Evolutionary conservation across 441 rosid genomes (phyloP), one percentile per base, ranked within the genome.

Genomic region (Adansonia madagascariensis): DNA sequence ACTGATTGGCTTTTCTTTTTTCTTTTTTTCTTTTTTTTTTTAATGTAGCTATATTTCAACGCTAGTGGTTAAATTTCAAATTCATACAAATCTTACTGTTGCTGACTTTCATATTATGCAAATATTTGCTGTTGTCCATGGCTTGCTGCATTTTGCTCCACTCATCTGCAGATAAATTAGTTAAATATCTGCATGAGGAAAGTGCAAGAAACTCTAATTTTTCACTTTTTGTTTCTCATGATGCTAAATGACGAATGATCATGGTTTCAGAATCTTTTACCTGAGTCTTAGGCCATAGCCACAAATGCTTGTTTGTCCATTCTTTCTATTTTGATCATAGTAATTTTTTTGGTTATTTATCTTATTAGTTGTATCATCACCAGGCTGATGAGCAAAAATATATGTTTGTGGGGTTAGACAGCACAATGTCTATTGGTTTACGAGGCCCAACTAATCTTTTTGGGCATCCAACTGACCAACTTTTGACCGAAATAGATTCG

Each of bases 361-460:
- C 81, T 83, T 66, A 79, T 22, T 52, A 18, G 73, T 81, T 82
- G 53, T 77, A 73, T 74, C 77, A 24, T 77, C 22, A 75, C 75
- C 83, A 93, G 97, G 85, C 91, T 77, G 79, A 82, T 63, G 89
- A 88, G 71, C 82, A 86, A 71, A 90, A 85, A 66, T 91, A 91
- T 87, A 84, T 93, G 53, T 93, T 95, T 73, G 94, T 95, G 39
- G 97, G 97, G 76, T 80, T 95, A 79, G 99, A 95, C 78, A 95
- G 93, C 81, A 87, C 98, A 8, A 85, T 80, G 91, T 73, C 88
- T 52, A 84, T 90, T 76, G 97, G 99, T 43, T 71, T 92, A 75
- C 91, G 99, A 27, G 95, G 99, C 35, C 98, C 98, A 12, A 95
- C 97, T 35, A 93, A 93, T 87, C 92, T 95, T 73, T 91, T 93